A percentile compares a stretch with the other conserved stretches of the same genome.
Conservation (phyloP, 495 filamentous ascomycete species). For the Astrothelium subdiscretum region DNA sequence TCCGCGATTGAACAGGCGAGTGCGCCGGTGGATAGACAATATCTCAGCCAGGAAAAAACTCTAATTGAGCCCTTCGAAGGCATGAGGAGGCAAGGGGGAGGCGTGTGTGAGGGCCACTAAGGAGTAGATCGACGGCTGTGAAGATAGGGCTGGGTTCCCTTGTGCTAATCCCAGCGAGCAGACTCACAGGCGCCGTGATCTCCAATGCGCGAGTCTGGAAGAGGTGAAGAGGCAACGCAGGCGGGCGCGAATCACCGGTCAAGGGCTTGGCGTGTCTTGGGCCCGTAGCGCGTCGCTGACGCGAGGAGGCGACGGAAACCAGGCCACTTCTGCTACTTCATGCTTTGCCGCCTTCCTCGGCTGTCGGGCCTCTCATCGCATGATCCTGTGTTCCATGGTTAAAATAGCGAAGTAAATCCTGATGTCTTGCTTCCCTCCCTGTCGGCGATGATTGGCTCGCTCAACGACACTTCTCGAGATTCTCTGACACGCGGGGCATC, state of each 20-base stretch:
- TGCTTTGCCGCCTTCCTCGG: conserved; percentile 1
- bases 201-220: not conserved
- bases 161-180: not conserved
- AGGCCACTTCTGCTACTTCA: not conserved
- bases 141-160: not conserved
- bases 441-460: not conserved
- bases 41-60: not conserved
- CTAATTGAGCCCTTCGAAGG: not conserved
- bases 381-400: not conserved
- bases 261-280: not conserved
- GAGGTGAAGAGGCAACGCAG: not conserved
- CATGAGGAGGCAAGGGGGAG: not conserved
- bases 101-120: not conserved
- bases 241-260: not conserved
- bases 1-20: not conserved
- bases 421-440: not conserved
- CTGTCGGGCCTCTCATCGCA: not conserved
- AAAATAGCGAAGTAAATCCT: not conserved
- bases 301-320: not conserved
- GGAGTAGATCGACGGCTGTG: not conserved
- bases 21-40: not conserved
- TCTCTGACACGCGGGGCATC: conserved; percentile 1
- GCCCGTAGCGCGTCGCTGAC: not conserved
- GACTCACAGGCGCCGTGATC: not conserved
- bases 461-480: not conserved